Evolutionary conservation across 2,329 filamentous ascomycete species (phyloP).

Genomic region (Knoxdaviesia proteae): DNA sequence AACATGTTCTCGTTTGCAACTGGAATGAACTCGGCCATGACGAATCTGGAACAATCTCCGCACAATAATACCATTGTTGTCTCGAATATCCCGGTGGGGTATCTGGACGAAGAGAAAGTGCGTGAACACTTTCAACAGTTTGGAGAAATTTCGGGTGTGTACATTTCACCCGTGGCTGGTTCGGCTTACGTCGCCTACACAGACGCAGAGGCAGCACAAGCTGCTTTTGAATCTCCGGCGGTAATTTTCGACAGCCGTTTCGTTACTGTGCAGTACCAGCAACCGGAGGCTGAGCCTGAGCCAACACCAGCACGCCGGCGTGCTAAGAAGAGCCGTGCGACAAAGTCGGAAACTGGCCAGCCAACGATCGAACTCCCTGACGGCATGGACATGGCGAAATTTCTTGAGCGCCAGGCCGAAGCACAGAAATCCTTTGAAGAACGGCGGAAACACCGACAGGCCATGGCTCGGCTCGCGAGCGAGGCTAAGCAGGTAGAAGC

Average conservation of each 20-base stretch:
- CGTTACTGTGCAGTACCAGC: conserved; percentile 38
- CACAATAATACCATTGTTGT: background rate
- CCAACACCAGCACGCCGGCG: no score
- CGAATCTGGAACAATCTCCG: no score
- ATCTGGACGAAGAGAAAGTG: conserved; percentile 43
- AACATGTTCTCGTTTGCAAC: no score
- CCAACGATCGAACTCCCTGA: conserved; percentile 15
- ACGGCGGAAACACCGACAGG: conserved; percentile 38
- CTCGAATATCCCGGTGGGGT: conserved; percentile 45
- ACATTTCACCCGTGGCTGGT: conserved; percentile 43
- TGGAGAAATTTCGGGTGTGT: conserved; percentile 41
- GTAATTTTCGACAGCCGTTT: conserved; percentile 72
- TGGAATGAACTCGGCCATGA: no score
- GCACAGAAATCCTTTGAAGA: conserved; percentile 50
- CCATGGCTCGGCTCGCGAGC: conserved; percentile 38
- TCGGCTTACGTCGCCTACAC: conserved; percentile 51
- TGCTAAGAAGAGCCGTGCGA: conserved; percentile 35
- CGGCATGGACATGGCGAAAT: conserved; percentile 44
- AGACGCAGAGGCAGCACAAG: conserved; percentile 42
- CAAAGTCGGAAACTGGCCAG: conserved; percentile 18
- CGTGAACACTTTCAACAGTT: conserved; percentile 52
- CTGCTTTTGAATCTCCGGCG: conserved; percentile 57
- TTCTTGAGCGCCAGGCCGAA: conserved; percentile 47
- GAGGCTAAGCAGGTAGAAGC: conserved; percentile 45
- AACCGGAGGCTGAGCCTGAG: no score